Conservation (phyloP, 257 asterid genomes). For the Ligustrum vulgare region DNA sequence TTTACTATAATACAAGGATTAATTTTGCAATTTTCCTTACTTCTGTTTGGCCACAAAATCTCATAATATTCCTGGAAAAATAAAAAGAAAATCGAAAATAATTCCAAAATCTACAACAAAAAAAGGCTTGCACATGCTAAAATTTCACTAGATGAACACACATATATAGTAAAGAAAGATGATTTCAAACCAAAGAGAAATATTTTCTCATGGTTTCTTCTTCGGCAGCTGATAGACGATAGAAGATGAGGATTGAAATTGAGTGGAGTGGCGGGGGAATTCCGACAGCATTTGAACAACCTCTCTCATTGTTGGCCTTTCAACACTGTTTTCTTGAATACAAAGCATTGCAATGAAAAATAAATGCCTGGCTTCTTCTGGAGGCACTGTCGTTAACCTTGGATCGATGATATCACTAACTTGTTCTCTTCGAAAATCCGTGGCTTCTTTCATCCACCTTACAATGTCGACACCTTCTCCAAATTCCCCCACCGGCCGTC, state of each 20-base stretch:
- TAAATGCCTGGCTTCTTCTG: conserved; percentile 76
- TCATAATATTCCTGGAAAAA: neutral
- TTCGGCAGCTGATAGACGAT: conserved; percentile 6
- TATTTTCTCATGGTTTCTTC: conserved; percentile 33
- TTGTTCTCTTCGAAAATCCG: conserved; percentile 66
- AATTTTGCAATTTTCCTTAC: neutral
- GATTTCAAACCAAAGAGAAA: conserved; percentile 39
- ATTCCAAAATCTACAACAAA: neutral
- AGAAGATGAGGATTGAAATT: conserved; percentile 45
- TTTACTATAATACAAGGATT: neutral
- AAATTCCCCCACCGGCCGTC: conserved; percentile 47
- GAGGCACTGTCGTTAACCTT: conserved; percentile 56
- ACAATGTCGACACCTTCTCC: conserved; percentile 53
- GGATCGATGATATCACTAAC: conserved; percentile 57
- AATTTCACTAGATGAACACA: neutral
- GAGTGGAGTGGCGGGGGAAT: conserved; percentile 54
- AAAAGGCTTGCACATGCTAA: neutral
- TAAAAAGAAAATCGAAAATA: too few species aligned
- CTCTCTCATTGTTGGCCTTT: conserved; percentile 89
- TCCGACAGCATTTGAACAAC: conserved; percentile 94
- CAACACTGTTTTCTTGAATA: conserved; percentile 72
- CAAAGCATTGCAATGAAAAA: conserved; percentile 90
- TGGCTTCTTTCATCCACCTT: conserved; percentile 61
- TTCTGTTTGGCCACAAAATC: neutral
- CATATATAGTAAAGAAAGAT: conserved; percentile 5